Evolutionary conservation across 2,329 filamentous ascomycete genomes (phyloP), one percentile per base, ranked within the genome.

Genomic region (Xylaria sp.): DNA sequence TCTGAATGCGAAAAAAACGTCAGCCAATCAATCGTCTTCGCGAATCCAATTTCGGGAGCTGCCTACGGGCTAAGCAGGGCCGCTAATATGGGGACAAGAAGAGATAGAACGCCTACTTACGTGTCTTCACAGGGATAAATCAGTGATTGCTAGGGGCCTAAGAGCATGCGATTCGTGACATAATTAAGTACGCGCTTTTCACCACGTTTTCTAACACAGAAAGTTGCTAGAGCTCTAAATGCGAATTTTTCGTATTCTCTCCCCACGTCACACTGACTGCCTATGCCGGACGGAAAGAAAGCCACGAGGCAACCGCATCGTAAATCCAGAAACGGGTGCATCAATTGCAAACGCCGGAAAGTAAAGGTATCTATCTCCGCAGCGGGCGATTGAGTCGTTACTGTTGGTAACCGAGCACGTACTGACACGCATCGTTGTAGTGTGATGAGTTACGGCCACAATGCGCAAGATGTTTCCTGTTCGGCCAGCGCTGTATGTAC

Each of bases 321-420:
- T 12, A 62, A 66, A 62, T 62, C 58, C 6, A 55, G 58, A 39
- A 66, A 56, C 2, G 51, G 51, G 34, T 57, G 64, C 41, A 23
- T 48, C 7, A 57, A 62, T 62, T 62, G 58, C 64, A 66, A 66
- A 34, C 58, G 64, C 10, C 64, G 58, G 15, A 66, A 51, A 51
- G 58, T 66, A 12, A 66, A 66, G 57, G 58, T 66, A 44, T 23
- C 56, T 62, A 41, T 20, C 50, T 28, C 15, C 48, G 51, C 3
- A 48, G 28, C 9, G 13, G 48, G 32, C 12, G 6, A 13, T 62
- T 15, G 7, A 32, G 20, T 56, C 13, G 9, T 34, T 32, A 13
- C 2, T 2, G 2, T 28, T 52, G 46, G 15, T 39, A 18, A 52
- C 13, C 15, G 3, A 13, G 7, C 23, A 15, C 13, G 9, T 57